phyloP scores from a whole-genome alignment of 2,329 filamentous ascomycete species.

The Colletotrichum magnum region DNA sequence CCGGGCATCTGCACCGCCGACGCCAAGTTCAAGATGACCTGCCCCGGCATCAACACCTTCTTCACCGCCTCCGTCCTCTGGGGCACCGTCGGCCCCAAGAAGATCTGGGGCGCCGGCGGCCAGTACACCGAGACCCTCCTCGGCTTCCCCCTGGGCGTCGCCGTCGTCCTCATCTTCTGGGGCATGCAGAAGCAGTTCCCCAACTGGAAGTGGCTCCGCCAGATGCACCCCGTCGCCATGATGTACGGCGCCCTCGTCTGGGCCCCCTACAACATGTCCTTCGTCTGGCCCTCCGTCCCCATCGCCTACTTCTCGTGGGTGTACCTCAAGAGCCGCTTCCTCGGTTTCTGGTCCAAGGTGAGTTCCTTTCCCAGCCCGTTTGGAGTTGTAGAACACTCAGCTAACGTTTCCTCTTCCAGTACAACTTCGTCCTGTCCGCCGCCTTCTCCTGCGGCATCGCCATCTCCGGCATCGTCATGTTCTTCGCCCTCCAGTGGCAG shows the following conservation, averaged over 20 bases:
- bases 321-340: slow-evolving; percentile 59
- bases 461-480: slow-evolving; percentile 61
- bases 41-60: slow-evolving; percentile 56
- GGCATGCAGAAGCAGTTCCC: slow-evolving; percentile 51
- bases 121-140: slow-evolving; percentile 53
- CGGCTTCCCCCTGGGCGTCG: slow-evolving; percentile 57
- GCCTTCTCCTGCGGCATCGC: slow-evolving; percentile 61
- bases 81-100: slow-evolving; percentile 56
- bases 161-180: slow-evolving; percentile 54
- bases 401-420: slow-evolving; percentile 48
- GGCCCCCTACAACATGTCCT: slow-evolving; percentile 64
- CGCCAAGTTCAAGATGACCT: slow-evolving; percentile 54
- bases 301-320: slow-evolving; percentile 64
- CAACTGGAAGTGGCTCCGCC: slow-evolving; percentile 50
- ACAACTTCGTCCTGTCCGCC: slow-evolving; percentile 63
- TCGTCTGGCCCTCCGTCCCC: slow-evolving; percentile 62
- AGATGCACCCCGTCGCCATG: slow-evolving; percentile 59
- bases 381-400: fast-evolving
- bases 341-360: slow-evolving; percentile 66
- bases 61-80: slow-evolving; percentile 58
- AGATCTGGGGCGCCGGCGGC: slow-evolving; percentile 53
- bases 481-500: slow-evolving; percentile 61
- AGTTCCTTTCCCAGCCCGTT: slow-evolving; percentile 10
- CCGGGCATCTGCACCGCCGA: slow-evolving; percentile 53
- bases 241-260: slow-evolving; percentile 56